Percentiles rank a stretch among this genome's conserved stretches.
These are phyloP conservation scores for Pelargonium australe DNA, from an alignment of 441 rosid genomes.

Conservation along the genomic window DNA sequence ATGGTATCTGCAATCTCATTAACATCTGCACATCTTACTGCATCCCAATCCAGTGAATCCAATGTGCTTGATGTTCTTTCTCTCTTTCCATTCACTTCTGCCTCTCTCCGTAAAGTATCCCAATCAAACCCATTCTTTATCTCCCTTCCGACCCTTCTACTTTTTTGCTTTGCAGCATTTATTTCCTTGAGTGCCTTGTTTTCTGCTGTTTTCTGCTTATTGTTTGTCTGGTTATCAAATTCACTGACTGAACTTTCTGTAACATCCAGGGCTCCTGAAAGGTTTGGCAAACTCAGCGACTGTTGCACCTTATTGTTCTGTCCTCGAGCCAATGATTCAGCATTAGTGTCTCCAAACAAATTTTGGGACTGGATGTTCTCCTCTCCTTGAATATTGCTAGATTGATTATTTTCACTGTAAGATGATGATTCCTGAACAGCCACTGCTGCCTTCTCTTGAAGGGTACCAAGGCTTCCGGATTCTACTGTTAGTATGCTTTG, in stretches of 20 bases:
- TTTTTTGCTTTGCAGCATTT: conserved; percentile 39
- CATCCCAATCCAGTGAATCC: conserved; percentile 89
- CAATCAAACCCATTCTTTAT: conserved; percentile 58
- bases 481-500: conserved; percentile 23
- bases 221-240: conserved; percentile 26
- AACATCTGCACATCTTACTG: conserved; percentile 53
- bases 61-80: conserved; percentile 48
- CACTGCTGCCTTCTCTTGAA: conserved; percentile 23
- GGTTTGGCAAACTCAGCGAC: conserved; percentile 15
- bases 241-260: conserved; percentile 32
- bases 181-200: conserved; percentile 25
- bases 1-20: conserved; percentile 55
- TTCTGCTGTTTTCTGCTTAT: conserved; percentile 24
- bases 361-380: conserved; percentile 26
- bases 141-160: conserved; percentile 36
- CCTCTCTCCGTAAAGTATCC: conserved; percentile 70
- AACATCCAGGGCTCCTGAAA: conserved; percentile 28
- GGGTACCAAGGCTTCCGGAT: conserved; percentile 22
- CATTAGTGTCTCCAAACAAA: conserved; percentile 21
- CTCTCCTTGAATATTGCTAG: conserved; percentile 27
- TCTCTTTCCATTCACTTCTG: conserved; percentile 29
- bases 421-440: conserved; percentile 23
- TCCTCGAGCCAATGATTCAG: conserved; percentile 21
- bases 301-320: conserved; percentile 29
- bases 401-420: conserved; percentile 26